Conservation (phyloP, 2,329 filamentous ascomycete genomes). For the Arthrobotrys musiformis region DNA sequence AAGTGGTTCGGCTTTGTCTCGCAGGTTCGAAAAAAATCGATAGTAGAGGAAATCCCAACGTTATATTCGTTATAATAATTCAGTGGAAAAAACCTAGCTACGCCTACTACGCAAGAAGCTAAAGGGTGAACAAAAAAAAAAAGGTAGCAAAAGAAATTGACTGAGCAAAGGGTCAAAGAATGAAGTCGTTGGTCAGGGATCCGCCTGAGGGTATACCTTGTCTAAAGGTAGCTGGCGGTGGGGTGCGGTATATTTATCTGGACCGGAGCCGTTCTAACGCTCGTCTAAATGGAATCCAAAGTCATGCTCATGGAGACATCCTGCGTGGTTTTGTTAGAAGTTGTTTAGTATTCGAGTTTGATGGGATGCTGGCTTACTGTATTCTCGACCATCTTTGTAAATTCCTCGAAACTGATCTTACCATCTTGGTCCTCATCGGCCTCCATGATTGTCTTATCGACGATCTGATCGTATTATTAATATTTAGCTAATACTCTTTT, state of each 20-base stretch:
- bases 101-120: constrained; percentile 45
- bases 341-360: too few species aligned
- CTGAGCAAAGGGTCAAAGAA: background rate
- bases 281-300: constrained; percentile 66
- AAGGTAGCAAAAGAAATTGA: constrained; percentile 3
- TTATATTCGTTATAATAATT: constrained; percentile 42
- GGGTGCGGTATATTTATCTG: background rate
- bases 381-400: constrained; percentile 98
- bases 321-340: constrained; percentile 61
- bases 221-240: background rate
- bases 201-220: background rate
- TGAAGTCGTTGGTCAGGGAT: background rate
- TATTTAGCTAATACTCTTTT: background rate
- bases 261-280: background rate
- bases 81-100: constrained; percentile 43
- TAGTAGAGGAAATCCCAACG: background rate
- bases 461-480: constrained; percentile 69
- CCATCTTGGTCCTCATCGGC: constrained; percentile 94
- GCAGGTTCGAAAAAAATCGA: too few species aligned
- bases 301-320: constrained; percentile 81
- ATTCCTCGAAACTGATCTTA: constrained; percentile 99
- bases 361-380: constrained; percentile 68
- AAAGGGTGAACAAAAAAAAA: too few species aligned
- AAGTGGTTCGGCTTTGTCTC: too few species aligned
- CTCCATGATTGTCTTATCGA: constrained; percentile 99